A percentile compares a stretch with the other conserved stretches of the same genome.
Conservation (phyloP, 1,139 yeast species). For the Saccharomycopsis hybrid region DNA sequence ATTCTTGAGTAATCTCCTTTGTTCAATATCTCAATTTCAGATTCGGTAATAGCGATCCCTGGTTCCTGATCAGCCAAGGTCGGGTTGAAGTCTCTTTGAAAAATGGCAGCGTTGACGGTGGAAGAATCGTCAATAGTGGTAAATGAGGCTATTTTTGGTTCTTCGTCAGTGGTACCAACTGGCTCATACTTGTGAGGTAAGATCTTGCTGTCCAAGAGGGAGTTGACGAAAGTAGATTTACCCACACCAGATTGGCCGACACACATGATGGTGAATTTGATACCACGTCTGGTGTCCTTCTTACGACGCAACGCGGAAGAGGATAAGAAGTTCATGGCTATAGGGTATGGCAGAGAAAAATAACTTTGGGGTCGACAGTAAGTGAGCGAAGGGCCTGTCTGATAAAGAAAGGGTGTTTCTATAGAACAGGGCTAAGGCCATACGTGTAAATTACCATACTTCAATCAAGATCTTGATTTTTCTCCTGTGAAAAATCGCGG, state of each 20-base stretch:
- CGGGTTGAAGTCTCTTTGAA: conserved; percentile 36
- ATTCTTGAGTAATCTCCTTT: conserved; percentile 60
- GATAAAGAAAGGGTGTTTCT: no score
- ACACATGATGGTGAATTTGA: conserved; percentile 73
- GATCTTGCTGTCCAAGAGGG: conserved; percentile 57
- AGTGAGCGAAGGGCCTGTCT: no score
- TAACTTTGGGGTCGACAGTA: no score
- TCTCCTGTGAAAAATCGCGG: no score
- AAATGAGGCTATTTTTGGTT: conserved; percentile 30
- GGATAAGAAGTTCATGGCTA: conserved; percentile 19
- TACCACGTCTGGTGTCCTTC: conserved; percentile 78
- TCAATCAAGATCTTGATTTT: no score
- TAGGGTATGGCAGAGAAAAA: background rate
- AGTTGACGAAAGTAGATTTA: conserved; percentile 75
- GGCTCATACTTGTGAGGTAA: conserved; percentile 51
- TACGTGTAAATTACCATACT: no score
- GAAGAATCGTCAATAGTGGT: conserved; percentile 29
- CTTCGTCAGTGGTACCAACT: conserved; percentile 25
- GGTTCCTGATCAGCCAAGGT: conserved; percentile 39
- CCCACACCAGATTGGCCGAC: conserved; percentile 78
- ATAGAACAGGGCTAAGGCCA: no score
- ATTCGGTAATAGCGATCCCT: conserved; percentile 56
- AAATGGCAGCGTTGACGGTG: conserved; percentile 30
- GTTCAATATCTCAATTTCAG: conserved; percentile 51
- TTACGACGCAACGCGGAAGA: conserved; percentile 46